phyloP scores from a whole-genome alignment of 2,329 filamentous ascomycete genomes.

The Mycogone perniciosa region DNA sequence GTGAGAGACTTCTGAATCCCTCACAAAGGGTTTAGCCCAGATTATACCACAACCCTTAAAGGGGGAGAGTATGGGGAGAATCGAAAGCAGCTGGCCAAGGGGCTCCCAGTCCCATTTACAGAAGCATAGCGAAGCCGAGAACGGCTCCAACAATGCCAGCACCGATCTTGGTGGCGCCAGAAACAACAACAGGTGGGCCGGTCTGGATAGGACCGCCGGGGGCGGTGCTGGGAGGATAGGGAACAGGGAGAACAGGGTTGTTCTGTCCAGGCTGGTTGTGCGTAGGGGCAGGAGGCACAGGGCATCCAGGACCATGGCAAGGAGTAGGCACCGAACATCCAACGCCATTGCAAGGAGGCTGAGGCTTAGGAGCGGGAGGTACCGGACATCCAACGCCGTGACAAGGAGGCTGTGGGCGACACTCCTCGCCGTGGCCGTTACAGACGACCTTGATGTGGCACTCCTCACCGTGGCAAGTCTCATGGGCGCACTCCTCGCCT shows the following conservation, averaged over 20 bases:
- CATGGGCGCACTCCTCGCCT: conserved; percentile 24
- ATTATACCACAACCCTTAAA: neutral
- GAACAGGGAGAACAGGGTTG: conserved; percentile 5
- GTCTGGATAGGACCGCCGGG: neutral
- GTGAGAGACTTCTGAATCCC: too few relatives aligned
- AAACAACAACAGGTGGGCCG: conserved; percentile 16
- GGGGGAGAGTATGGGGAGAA: neutral
- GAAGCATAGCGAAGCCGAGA: conserved; percentile 20
- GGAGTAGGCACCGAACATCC: conserved; percentile 2
- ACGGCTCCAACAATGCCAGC: conserved; percentile 16
- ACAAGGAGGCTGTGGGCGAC: conserved; percentile 19
- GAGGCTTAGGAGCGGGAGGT: conserved; percentile 11
- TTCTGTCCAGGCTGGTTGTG: neutral
- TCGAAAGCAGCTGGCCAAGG: neutral
- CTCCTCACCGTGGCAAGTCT: conserved; percentile 23
- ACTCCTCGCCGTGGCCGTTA: conserved; percentile 18
- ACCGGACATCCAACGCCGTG: conserved; percentile 14
- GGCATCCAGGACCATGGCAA: conserved; percentile 1
- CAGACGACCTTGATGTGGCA: conserved; percentile 27
- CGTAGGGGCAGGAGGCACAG: neutral
- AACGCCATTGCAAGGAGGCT: conserved; percentile 8
- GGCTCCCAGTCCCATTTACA: conserved; percentile 15
- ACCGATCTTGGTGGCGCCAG: conserved; percentile 21
- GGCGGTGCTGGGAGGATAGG: neutral
- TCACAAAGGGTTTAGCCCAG: neutral